Base-by-base conservation (phyloP, 176 grass and related monocot genomes). In the Bonia amplexicaulis region DNA sequence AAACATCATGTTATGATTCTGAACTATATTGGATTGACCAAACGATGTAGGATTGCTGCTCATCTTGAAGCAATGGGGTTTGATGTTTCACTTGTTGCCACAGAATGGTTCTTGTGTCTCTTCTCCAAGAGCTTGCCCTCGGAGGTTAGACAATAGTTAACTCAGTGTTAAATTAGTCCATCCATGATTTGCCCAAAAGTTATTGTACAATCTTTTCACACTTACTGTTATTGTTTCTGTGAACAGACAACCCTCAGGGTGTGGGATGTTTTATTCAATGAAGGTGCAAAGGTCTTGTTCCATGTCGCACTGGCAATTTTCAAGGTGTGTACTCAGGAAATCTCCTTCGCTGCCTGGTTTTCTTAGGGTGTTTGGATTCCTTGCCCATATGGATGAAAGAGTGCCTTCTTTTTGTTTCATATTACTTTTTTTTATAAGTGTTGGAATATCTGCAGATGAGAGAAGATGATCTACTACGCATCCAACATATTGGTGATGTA, bases 101-200 rank as follows among this genome's bases (percentile, higher is more conserved):
- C 96, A 20, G 96, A 99, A 90, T 99, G 96, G 96, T 99, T 99
- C 71, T 83, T 99, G 63, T 99, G 93, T 22, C 91, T 99, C 77
- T 99, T 96, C 27, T 95, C 96, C 16, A 99, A 99, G 76, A 99
- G 91, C 72, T 85, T 99, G 39, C 96, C 96, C 82, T 99, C 96
- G 11, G 96, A 99, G 96, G 96, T 98, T 76, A 86, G 69, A 66
- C 14, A 15, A 48, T 37, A 68, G 25, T 76, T 67, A 8, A 73
- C 2, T 68, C 16, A 19, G 54, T 53, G 3, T 67, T 69, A 69
- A 22, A 15, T 3, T 14, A 6, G 11, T 78, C 33, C 5, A 41
- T 62, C 27, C 37, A 16, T 87, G 22, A 22, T 80, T 22, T 90
- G 1, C 4, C 12, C 3, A 60, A 23, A 67, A 87, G 12, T 44